Evolutionary conservation across 2,329 filamentous ascomycete species (phyloP).

Genomic region (Talaromyces sp.): DNA sequence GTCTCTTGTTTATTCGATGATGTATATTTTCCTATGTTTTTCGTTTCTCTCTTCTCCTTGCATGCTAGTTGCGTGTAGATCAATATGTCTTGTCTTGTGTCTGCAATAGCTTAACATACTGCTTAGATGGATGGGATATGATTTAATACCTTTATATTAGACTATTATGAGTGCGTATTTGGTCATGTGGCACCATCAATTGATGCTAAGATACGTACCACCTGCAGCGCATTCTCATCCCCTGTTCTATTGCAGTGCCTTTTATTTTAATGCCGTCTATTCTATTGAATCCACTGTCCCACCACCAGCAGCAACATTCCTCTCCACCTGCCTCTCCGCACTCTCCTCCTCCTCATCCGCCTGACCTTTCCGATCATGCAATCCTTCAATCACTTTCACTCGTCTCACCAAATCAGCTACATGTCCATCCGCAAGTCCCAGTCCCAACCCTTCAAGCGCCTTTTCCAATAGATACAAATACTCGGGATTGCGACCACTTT

Average conservation of each 20-base stretch:
- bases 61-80: neutral
- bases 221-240: neutral
- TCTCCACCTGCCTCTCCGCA: constrained; percentile 26
- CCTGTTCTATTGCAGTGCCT: neutral
- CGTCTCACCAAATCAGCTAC: constrained; percentile 73
- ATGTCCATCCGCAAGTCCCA: constrained; percentile 76
- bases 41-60: neutral
- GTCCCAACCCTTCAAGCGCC: constrained; percentile 66
- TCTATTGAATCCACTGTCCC: neutral
- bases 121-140: constrained; percentile 4
- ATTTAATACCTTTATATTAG: neutral
- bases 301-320: constrained; percentile 18
- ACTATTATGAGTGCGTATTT: neutral
- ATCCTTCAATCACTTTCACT: constrained; percentile 59
- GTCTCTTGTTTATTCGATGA: constrained; percentile 1
- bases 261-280: neutral
- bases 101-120: constrained; percentile 1
- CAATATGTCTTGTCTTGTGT: neutral
- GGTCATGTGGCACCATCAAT: neutral
- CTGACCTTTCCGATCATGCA: constrained; percentile 18
- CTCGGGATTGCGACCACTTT: constrained; percentile 84
- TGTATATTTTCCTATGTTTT: neutral
- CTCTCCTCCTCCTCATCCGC: constrained; percentile 28
- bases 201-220: neutral
- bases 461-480: constrained; percentile 78